Percentiles rank a stretch among this genome's conserved stretches.
These are phyloP conservation scores for Jaltomata sinuosa DNA, from an alignment of 257 asterid species.

Conservation along the genomic window DNA sequence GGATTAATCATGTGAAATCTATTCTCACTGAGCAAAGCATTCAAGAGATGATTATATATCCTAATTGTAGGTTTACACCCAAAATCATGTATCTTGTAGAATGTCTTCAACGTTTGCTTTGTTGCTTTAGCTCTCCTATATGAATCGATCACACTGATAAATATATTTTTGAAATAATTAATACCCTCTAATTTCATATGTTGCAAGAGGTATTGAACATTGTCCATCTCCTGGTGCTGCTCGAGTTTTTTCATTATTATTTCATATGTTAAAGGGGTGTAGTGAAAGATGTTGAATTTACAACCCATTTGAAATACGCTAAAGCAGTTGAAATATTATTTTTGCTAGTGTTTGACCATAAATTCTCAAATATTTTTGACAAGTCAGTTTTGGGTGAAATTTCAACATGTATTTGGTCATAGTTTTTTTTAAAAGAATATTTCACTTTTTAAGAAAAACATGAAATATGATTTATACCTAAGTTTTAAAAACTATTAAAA, in stretches of 20 bases:
- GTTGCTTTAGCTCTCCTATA: slow-evolving; percentile 38
- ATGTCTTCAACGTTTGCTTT: slow-evolving; percentile 66
- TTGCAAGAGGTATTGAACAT: slow-evolving; percentile 71
- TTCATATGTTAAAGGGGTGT: slow-evolving; percentile 57
- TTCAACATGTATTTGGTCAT: too few species aligned
- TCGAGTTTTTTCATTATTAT: slow-evolving; percentile 70
- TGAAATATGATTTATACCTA: too few species aligned
- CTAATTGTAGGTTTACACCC: slow-evolving; percentile 72
- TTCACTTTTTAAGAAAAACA: too few species aligned
- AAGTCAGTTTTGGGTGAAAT: too few species aligned
- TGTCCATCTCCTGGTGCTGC: slow-evolving; percentile 43
- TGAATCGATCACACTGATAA: slow-evolving; percentile 53
- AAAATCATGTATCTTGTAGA: slow-evolving; percentile 66
- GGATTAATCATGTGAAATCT: slow-evolving; percentile 70
- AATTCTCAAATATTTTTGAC: too few species aligned
- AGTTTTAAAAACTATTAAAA: too few species aligned
- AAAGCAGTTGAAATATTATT: slow-evolving; percentile 41
- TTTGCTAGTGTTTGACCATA: too few species aligned
- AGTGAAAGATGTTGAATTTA: slow-evolving; percentile 59
- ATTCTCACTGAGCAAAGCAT: slow-evolving; percentile 75
- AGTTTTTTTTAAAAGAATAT: too few species aligned
- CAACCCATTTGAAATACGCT: slow-evolving; percentile 52
- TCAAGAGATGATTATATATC: slow-evolving; percentile 72
- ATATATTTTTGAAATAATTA: slow-evolving; percentile 50
- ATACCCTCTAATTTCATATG: slow-evolving; percentile 79